Conservation (phyloP, 441 rosid genomes). For the Omphalea diandra region DNA sequence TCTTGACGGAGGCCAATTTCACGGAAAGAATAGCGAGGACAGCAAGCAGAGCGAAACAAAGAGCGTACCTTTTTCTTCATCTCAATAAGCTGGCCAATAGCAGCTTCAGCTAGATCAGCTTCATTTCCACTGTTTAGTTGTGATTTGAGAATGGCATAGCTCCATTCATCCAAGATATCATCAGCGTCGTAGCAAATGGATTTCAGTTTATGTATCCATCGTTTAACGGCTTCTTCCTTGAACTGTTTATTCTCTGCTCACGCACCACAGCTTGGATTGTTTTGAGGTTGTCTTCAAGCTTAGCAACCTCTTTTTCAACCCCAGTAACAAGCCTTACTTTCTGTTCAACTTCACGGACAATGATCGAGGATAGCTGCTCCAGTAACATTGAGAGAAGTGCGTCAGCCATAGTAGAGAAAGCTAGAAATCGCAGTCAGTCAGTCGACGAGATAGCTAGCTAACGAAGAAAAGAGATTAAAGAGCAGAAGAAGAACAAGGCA, state of each 20-base stretch:
- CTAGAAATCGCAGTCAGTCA: too few species aligned
- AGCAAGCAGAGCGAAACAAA: too few species aligned
- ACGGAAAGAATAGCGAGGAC: too few species aligned
- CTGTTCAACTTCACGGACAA: not conserved
- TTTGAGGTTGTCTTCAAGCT: not conserved
- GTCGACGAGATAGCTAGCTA: too few species aligned
- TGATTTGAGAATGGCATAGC: not conserved
- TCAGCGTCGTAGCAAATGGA: conserved; percentile 2
- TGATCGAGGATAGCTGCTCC: not conserved
- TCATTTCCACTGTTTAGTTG: not conserved
- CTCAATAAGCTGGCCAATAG: too few species aligned
- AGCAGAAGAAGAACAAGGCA: too few species aligned
- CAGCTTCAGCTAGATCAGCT: not conserved
- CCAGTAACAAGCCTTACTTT: not conserved
- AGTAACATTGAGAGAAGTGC: conserved; percentile 3
- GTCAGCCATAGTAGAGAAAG: too few species aligned
- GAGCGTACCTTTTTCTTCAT: not conserved
- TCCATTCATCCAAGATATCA: conserved; percentile 1
- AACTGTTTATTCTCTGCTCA: conserved; percentile 6
- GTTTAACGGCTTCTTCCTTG: not conserved
- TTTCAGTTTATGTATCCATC: conserved; percentile 2
- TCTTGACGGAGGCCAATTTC: too few species aligned
- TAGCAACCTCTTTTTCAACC: not conserved
- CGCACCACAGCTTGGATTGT: conserved; percentile 6
- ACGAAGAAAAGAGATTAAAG: too few species aligned